A percentile compares a stretch with the other conserved stretches of the same genome.
phyloP scores from a whole-genome alignment of 805 yeast genomes.

The Brettanomyces nanus region DNA sequence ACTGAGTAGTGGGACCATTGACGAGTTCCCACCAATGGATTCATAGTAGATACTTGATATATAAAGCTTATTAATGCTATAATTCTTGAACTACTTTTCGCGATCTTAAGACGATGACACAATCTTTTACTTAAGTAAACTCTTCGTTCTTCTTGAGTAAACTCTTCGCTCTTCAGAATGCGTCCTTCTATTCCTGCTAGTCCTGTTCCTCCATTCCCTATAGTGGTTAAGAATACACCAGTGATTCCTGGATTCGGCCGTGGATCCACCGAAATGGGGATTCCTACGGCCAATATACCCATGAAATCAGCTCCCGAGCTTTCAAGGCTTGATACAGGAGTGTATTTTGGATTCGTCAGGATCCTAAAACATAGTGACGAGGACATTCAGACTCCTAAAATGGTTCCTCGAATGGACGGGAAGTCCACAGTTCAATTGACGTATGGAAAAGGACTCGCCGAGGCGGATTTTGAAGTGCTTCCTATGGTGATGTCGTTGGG shows the following conservation, averaged over 20 bases:
- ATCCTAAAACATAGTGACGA: constrained; percentile 3
- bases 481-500: constrained; percentile 97
- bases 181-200: constrained; percentile 35
- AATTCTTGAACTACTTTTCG: too few relatives aligned
- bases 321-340: constrained; percentile 56
- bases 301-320: constrained; percentile 39
- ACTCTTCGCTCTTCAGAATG: too few relatives aligned
- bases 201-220: constrained; percentile 42
- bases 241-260: constrained; percentile 87
- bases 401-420: constrained; percentile 26
- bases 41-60: too few relatives aligned
- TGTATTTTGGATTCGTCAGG: constrained; percentile 69
- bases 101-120: too few relatives aligned
- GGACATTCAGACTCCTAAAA: neutral
- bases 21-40: constrained; percentile 36
- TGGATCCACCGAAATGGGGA: constrained; percentile 88
- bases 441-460: constrained; percentile 47
- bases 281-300: constrained; percentile 91
- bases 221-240: constrained; percentile 33
- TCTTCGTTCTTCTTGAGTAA: too few relatives aligned
- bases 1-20: constrained; percentile 46
- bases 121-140: too few relatives aligned
- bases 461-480: constrained; percentile 36
- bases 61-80: too few relatives aligned
- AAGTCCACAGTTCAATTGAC: constrained; percentile 43